Evolutionary conservation across 352 stramenopile genomes (phyloP).

Genomic region (Pythium coloratum): DNA sequence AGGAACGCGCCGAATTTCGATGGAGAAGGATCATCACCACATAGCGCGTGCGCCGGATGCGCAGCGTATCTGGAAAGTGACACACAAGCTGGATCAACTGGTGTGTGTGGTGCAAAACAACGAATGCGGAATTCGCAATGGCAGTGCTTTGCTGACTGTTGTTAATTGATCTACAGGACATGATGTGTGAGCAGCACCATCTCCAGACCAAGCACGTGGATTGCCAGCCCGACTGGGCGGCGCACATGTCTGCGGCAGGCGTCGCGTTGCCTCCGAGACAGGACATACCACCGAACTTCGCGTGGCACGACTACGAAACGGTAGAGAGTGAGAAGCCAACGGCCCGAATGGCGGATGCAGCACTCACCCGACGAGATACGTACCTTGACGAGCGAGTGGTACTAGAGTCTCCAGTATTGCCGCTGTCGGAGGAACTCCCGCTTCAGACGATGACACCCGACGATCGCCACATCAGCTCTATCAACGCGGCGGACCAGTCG

Average conservation of each 20-base stretch:
- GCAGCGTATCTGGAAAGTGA: constrained; percentile 58
- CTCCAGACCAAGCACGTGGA: constrained; percentile 41
- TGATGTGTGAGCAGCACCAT: constrained; percentile 58
- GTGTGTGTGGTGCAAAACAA: background rate
- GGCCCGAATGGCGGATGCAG: background rate
- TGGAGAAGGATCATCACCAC: too few relatives aligned
- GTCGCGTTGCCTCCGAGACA: constrained; percentile 28
- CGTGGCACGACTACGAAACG: constrained; percentile 34
- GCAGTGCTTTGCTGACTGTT: too few relatives aligned
- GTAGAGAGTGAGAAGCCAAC: background rate
- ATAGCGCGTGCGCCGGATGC: too few relatives aligned
- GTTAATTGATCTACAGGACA: constrained; percentile 24
- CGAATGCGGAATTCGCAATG: too few relatives aligned
- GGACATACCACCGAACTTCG: constrained; percentile 48
- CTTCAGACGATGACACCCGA: background rate
- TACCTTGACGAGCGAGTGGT: background rate
- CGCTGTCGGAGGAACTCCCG: background rate
- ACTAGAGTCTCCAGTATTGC: background rate
- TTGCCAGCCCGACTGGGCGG: constrained; percentile 47
- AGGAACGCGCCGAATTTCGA: too few relatives aligned
- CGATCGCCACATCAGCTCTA: background rate
- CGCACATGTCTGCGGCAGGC: constrained; percentile 37
- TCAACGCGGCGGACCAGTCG: background rate
- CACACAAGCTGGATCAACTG: constrained; percentile 40
- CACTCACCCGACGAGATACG: background rate